Evolutionary conservation across 495 filamentous ascomycete species (phyloP).

Genomic region (Tricharina praecox): DNA sequence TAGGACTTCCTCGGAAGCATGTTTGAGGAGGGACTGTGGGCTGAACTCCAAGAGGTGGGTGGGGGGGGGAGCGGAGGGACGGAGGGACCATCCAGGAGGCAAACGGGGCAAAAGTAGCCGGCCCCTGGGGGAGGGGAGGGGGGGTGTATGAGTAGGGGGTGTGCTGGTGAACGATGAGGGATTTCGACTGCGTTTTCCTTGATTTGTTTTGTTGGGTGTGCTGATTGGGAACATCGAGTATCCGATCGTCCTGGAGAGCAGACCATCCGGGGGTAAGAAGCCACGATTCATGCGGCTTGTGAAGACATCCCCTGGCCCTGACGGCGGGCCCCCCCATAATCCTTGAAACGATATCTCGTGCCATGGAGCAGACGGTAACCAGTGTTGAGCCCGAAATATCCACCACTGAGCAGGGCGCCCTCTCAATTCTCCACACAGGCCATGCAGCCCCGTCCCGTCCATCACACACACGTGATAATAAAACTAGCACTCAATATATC

Average conservation of each 20-base stretch:
- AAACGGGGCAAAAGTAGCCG: constrained; percentile 24
- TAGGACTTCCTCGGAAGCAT: constrained; percentile 18
- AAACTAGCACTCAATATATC: constrained; percentile 26
- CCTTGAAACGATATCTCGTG: constrained; percentile 27
- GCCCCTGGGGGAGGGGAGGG: constrained; percentile 13
- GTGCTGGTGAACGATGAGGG: constrained; percentile 23
- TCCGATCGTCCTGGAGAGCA: constrained; percentile 24
- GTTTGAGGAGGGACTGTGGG: constrained; percentile 16
- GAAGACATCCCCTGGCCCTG: constrained; percentile 12
- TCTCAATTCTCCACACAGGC: constrained; percentile 24
- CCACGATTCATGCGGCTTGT: constrained; percentile 23
- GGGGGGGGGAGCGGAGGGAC: no score
- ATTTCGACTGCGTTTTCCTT: constrained; percentile 24
- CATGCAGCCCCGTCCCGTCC: constrained; percentile 23
- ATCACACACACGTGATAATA: constrained; percentile 27
- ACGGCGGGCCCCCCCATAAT: constrained; percentile 15
- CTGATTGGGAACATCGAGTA: constrained; percentile 22
- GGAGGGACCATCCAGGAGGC: no score
- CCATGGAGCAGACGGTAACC: constrained; percentile 19
- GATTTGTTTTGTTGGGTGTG: constrained; percentile 22
- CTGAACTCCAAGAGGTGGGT: constrained; percentile 24
- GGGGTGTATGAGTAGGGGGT: constrained; percentile 1
- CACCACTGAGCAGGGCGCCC: constrained; percentile 24
- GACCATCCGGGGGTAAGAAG: constrained; percentile 20
- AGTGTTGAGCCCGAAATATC: constrained; percentile 22